Evolutionary conservation across 495 filamentous ascomycete genomes (phyloP).

Genomic region (Daldinia loculata): DNA sequence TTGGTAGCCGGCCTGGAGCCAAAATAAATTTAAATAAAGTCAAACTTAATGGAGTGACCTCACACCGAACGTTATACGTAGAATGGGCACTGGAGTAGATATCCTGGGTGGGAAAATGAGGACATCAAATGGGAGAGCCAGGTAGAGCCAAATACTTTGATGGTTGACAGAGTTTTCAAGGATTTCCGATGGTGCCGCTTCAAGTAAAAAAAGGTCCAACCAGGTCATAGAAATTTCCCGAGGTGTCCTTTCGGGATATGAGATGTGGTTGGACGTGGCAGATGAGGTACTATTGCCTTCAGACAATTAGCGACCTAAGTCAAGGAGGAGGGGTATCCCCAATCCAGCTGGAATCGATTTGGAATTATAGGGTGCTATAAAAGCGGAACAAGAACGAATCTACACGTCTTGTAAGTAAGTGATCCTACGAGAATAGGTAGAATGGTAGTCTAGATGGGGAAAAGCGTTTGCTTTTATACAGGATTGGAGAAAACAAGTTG

Average conservation of each 20-base stretch:
- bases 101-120: background rate
- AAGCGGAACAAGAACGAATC: background rate
- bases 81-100: background rate
- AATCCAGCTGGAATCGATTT: background rate
- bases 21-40: background rate
- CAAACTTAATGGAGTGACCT: background rate
- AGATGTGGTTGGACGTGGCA: conserved; percentile 6
- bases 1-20: background rate
- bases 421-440: background rate
- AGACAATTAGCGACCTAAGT: no score
- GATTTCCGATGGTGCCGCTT: background rate
- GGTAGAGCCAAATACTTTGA: conserved; percentile 1
- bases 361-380: background rate
- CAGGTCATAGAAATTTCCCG: conserved; percentile 15
- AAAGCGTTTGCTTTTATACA: background rate
- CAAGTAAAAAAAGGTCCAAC: conserved; percentile 19
- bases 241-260: conserved; percentile 14
- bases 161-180: conserved; percentile 7
- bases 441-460: background rate
- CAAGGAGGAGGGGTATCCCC: background rate
- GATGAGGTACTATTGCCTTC: no score
- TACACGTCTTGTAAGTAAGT: background rate
- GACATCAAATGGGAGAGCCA: background rate
- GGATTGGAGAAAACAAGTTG: background rate
- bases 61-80: background rate